phyloP scores from a whole-genome alignment of 192 early-diverging fungal species.

The Phlyctochytrium bullatum region DNA sequence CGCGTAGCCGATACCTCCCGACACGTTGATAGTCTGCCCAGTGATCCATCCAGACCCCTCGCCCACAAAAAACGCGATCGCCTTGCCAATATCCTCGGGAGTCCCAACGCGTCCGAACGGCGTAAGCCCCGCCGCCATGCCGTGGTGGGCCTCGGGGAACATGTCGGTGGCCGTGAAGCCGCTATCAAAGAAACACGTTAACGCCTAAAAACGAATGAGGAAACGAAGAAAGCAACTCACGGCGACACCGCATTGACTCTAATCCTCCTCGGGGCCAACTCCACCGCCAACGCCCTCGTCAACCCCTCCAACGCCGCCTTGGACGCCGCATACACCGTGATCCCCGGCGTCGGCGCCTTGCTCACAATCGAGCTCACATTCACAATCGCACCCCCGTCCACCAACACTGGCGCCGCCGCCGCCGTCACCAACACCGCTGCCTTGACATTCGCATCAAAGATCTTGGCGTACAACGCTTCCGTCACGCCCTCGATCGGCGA shows the following conservation, averaged over 20 bases:
- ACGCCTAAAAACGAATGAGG: background rate
- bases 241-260: slow-evolving; percentile 38
- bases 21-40: background rate
- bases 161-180: slow-evolving; percentile 22
- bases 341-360: background rate
- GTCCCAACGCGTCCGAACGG: slow-evolving; percentile 33
- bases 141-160: slow-evolving; percentile 13
- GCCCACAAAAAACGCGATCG: slow-evolving; percentile 21
- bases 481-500: slow-evolving; percentile 27
- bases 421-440: slow-evolving; percentile 26
- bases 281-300: slow-evolving; percentile 26
- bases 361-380: slow-evolving; percentile 30
- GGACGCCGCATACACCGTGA: slow-evolving; percentile 20
- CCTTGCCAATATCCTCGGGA: slow-evolving; percentile 34
- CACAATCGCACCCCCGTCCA: slow-evolving; percentile 25
- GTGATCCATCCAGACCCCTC: slow-evolving; percentile 15
- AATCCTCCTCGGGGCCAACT: slow-evolving; percentile 36
- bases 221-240: slow-evolving; percentile 7
- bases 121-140: background rate
- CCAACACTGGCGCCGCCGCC: slow-evolving; percentile 31
- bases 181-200: background rate
- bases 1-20: slow-evolving; percentile 7
- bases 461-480: slow-evolving; percentile 25
- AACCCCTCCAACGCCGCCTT: slow-evolving; percentile 37
- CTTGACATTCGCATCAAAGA: slow-evolving; percentile 33